phyloP scores from a whole-genome alignment of 2,329 filamentous ascomycete species.

The Trichoderma sp. region DNA sequence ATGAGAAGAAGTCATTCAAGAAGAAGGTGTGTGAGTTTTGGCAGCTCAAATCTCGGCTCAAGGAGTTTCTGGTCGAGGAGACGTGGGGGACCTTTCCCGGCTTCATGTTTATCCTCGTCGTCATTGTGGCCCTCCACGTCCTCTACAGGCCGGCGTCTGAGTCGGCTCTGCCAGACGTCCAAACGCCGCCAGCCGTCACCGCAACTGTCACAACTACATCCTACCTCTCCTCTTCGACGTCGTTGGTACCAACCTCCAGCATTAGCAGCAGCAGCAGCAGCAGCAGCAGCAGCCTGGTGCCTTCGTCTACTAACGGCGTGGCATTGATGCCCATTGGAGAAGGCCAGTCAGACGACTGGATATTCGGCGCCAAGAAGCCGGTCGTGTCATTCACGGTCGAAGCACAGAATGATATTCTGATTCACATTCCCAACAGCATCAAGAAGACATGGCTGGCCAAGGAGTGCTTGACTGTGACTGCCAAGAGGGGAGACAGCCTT shows the following conservation, averaged over 20 bases:
- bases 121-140: conserved; percentile 27
- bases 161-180: not conserved
- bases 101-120: conserved; percentile 26
- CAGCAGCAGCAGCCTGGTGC: conserved; percentile 11
- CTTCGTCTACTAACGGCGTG: conserved; percentile 24
- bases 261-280: conserved; percentile 18
- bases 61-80: conserved; percentile 22
- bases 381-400: conserved; percentile 31
- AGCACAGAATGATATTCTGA: conserved; percentile 50
- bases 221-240: conserved; percentile 20
- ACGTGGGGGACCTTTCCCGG: conserved; percentile 27
- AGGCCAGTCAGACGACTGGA: conserved; percentile 32
- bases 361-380: conserved; percentile 34
- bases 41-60: conserved; percentile 12
- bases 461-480: conserved; percentile 54
- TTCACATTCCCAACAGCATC: conserved; percentile 49
- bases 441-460: conserved; percentile 55
- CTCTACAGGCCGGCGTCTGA: conserved; percentile 30
- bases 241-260: conserved; percentile 15
- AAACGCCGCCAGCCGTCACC: conserved; percentile 22
- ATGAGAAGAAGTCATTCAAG: conserved; percentile 20
- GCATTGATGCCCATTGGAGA: conserved; percentile 32
- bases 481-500: conserved; percentile 46
- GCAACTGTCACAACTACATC: conserved; percentile 24
- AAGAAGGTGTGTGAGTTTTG: conserved; percentile 23